Evolutionary conservation across 2,329 filamentous ascomycete genomes (phyloP).

Genomic region (Botrytis byssoidea): DNA sequence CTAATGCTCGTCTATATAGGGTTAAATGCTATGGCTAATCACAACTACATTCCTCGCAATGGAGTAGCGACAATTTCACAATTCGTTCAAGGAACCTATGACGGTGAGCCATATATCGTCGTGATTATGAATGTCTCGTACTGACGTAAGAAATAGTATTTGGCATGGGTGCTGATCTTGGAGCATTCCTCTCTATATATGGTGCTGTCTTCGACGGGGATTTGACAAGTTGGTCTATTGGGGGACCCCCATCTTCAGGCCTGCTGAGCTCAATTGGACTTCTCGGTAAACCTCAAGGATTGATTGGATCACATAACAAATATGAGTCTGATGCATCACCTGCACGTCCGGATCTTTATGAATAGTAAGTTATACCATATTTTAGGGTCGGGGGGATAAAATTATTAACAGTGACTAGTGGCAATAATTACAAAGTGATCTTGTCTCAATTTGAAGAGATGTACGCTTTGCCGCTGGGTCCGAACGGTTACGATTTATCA

Average conservation of each 20-base stretch:
- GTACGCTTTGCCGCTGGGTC: slow-evolving; percentile 44
- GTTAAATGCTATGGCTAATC: slow-evolving; percentile 46
- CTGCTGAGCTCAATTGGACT: slow-evolving; percentile 29
- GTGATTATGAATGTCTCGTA: background rate
- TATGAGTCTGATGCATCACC: slow-evolving; percentile 55
- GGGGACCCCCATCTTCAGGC: slow-evolving; percentile 43
- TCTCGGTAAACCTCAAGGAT: slow-evolving; percentile 46
- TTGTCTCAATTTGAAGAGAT: slow-evolving; percentile 51
- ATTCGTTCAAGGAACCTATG: slow-evolving; percentile 38
- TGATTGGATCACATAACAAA: slow-evolving; percentile 54
- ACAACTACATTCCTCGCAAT: slow-evolving; percentile 44
- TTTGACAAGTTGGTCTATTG: slow-evolving; percentile 52
- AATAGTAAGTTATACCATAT: slow-evolving; percentile 27
- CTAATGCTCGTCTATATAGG: background rate
- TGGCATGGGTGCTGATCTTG: slow-evolving; percentile 46
- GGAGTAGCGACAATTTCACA: slow-evolving; percentile 38
- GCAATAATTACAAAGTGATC: slow-evolving; percentile 51
- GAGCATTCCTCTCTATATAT: slow-evolving; percentile 43
- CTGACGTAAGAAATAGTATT: slow-evolving; percentile 40
- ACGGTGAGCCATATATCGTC: slow-evolving; percentile 28
- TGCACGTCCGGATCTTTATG: slow-evolving; percentile 53
- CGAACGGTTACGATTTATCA: slow-evolving; percentile 43
- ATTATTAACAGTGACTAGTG: slow-evolving; percentile 37
- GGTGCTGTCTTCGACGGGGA: slow-evolving; percentile 50
- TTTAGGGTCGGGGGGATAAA: background rate